A percentile compares a stretch with the other conserved stretches of the same genome.
Conservation (phyloP, 148 eudicot genomes). For the Camellia lanceoleosa region DNA sequence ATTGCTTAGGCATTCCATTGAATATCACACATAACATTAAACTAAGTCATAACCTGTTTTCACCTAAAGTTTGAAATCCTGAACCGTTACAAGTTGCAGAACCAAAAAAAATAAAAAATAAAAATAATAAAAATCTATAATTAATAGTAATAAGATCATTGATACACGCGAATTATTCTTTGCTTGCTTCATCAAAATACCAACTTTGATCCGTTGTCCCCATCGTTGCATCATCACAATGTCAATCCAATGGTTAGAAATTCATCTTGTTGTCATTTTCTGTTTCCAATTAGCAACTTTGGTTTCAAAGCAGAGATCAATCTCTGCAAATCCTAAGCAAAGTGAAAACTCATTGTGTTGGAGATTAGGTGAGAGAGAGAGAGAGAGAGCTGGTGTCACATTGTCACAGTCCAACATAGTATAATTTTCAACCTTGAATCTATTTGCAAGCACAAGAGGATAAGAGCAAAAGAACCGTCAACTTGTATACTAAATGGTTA, state of each 20-base stretch:
- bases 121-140: background rate
- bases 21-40: background rate
- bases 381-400: background rate
- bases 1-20: background rate
- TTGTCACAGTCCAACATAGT: background rate
- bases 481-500: constrained; percentile 3
- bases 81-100: background rate
- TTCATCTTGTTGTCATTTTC: background rate
- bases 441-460: constrained; percentile 2
- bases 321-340: background rate
- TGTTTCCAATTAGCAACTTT: background rate
- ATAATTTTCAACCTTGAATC: background rate
- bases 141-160: background rate
- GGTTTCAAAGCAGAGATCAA: constrained; percentile 9
- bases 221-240: constrained; percentile 7
- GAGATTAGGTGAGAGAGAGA: constrained; percentile 13
- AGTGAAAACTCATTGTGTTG: background rate
- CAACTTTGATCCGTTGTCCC: background rate
- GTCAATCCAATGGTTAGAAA: background rate
- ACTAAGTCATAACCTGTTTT: background rate
- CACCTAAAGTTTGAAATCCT: background rate
- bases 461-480: background rate
- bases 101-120: too few species aligned
- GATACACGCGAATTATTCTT: background rate
- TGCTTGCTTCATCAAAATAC: constrained; percentile 8